A percentile compares a stretch with the other conserved stretches of the same genome.
Conservation (phyloP, 768 basidiomycete genomes). For the Phylloporus sp. region DNA sequence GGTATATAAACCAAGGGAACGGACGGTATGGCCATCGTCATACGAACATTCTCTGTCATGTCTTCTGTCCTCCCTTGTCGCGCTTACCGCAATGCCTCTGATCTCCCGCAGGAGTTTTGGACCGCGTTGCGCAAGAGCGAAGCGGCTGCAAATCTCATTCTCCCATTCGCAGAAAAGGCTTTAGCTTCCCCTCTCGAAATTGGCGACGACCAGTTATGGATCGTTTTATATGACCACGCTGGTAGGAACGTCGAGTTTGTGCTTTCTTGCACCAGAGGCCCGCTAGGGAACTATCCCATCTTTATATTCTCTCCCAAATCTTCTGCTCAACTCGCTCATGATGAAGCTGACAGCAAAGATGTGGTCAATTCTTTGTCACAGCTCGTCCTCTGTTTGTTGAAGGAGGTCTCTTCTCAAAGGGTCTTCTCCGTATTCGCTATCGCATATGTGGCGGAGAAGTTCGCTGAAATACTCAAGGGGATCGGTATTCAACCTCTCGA, state of each 20-base stretch:
- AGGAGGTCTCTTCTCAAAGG: conserved; percentile 35
- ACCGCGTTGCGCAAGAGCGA: conserved; percentile 27
- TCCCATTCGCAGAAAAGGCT: conserved; percentile 37
- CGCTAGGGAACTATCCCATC: conserved; percentile 58
- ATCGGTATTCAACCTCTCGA: conserved; percentile 26
- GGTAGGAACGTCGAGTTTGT: conserved; percentile 35
- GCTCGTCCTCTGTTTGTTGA: conserved; percentile 40
- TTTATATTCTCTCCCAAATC: conserved; percentile 56
- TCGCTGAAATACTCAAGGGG: conserved; percentile 38
- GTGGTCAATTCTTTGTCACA: conserved; percentile 38
- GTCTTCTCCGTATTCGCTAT: conserved; percentile 68
- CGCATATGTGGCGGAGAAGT: conserved; percentile 41
- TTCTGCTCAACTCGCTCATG: conserved; percentile 32
- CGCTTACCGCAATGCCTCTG: conserved; percentile 7
- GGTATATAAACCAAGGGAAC: conserved; percentile 4
- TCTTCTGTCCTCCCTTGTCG: conserved; percentile 1
- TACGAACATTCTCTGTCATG: conserved; percentile 21
- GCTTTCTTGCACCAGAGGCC: conserved; percentile 54
- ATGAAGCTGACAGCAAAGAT: conserved; percentile 15
- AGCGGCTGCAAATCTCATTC: conserved; percentile 37
- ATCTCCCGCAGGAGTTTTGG: conserved; percentile 29
- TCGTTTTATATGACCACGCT: conserved; percentile 22
- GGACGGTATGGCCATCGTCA: conserved; percentile 8
- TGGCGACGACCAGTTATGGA: conserved; percentile 27
- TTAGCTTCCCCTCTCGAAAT: conserved; percentile 2